Conservation (phyloP, 2,329 filamentous ascomycete genomes). For the Alternaria rosae region DNA sequence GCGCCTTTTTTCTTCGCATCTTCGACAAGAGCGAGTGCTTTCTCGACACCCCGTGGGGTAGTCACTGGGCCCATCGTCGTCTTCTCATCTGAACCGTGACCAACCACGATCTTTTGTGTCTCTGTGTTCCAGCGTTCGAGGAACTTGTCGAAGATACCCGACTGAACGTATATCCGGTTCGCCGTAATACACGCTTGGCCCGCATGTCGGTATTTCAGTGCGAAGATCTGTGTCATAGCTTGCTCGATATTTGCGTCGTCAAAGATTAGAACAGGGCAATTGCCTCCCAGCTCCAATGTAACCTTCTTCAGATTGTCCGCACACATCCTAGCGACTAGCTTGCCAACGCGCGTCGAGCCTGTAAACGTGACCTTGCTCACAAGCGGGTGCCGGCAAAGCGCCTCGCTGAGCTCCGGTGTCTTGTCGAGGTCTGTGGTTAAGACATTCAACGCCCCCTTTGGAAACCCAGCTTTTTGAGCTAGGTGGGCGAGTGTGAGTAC, state of each 20-base stretch:
- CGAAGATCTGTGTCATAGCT: constrained; percentile 56
- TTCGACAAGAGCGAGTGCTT: constrained; percentile 66
- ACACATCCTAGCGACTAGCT: constrained; percentile 67
- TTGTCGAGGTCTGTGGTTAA: constrained; percentile 66
- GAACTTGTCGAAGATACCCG: constrained; percentile 68
- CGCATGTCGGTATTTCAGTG: constrained; percentile 65
- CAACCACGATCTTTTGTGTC: constrained; percentile 64
- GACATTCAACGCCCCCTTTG: constrained; percentile 67
- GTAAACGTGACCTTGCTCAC: constrained; percentile 71
- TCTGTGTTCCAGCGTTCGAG: constrained; percentile 61
- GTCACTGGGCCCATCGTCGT: constrained; percentile 69
- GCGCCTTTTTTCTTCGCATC: constrained; percentile 71
- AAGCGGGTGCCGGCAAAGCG: constrained; percentile 64
- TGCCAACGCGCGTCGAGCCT: constrained; percentile 65
- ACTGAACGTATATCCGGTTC: constrained; percentile 71
- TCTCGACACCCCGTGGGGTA: constrained; percentile 63
- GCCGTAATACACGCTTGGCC: constrained; percentile 72
- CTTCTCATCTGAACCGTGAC: constrained; percentile 65
- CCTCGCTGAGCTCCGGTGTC: constrained; percentile 62
- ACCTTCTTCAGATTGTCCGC: constrained; percentile 69
- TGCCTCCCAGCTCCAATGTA: constrained; percentile 70
- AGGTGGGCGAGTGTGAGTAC: constrained; percentile 49
- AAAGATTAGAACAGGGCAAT: constrained; percentile 71
- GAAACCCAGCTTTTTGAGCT: constrained; percentile 56
- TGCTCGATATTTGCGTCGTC: constrained; percentile 69